Evolutionary conservation across 129 eudicot species (phyloP).

Genomic region (Tagetes patula): DNA sequence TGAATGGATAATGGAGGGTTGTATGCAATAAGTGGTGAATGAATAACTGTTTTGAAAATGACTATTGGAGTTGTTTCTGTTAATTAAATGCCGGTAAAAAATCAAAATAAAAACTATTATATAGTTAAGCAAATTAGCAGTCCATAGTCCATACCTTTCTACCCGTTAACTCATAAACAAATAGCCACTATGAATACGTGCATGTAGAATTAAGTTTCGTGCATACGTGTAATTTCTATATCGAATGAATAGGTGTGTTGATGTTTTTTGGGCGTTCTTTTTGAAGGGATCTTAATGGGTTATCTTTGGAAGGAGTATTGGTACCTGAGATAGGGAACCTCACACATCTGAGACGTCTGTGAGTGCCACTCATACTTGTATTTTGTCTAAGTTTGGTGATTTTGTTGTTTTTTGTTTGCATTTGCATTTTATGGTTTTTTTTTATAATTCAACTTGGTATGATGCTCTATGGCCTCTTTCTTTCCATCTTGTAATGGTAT

Average conservation of each 20-base stretch:
- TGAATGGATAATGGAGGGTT: background rate
- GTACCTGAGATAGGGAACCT: constrained; percentile 84
- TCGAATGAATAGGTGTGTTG: constrained; percentile 3
- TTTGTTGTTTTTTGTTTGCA: background rate
- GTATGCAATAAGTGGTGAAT: background rate
- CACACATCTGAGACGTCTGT: constrained; percentile 69
- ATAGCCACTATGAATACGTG: background rate
- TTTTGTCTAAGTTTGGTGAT: constrained; percentile 15
- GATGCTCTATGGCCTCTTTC: constrained; percentile 8
- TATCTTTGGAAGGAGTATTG: constrained; percentile 62
- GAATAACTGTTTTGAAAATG: background rate
- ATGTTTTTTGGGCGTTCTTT: constrained; percentile 12
- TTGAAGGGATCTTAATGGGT: constrained; percentile 69
- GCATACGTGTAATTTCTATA: background rate
- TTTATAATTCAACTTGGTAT: constrained; percentile 10
- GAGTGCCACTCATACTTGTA: constrained; percentile 35
- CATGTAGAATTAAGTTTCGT: background rate
- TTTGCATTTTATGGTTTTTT: constrained; percentile 4
- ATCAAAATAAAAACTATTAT: background rate
- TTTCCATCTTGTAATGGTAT: constrained; percentile 8
- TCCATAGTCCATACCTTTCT: background rate
- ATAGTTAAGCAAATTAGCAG: background rate
- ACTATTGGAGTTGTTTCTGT: background rate
- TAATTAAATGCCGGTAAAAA: background rate
- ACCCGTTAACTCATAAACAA: background rate